Evolutionary conservation across 257 asterid genomes (phyloP), one percentile per base, ranked within the genome.

Genomic region (Linaria vulgaris): DNA sequence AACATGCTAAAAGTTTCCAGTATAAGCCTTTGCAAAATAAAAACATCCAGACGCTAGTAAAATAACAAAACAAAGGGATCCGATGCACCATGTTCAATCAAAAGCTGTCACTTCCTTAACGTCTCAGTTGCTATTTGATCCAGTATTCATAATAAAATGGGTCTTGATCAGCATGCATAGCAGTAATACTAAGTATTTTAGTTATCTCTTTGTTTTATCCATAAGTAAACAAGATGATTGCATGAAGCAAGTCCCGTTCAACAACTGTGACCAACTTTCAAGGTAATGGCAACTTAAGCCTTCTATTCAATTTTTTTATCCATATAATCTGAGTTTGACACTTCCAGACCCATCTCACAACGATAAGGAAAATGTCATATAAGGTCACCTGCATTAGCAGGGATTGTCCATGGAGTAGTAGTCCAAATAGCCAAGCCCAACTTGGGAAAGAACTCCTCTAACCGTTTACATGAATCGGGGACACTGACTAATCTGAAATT

Each of bases 351-450:
- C 59, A 34, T 46, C 21, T 21, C 17, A 21, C 14, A 24, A 31
- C 31, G 67, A 19, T 38, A 59, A 51, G 56, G 16, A 16, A 68
- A 69, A 45, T 12, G 19, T 23, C 45, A 46, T 74, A 46, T 74
- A 44, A 45, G 46, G 70, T 62, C 79, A 89, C 99, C 97, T 67
- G 95, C 97, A 80, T 92, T 92, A 61, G 99, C 96, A 41, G 99
- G 99, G 73, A 92, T 84, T 25, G 99, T 92, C 99, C 99, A 92
- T 14, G 99, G 99, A 55, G 99, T 92, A 44, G 97, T 92, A 63
- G 99, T 92, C 99, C 99, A 92, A 64, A 92, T 81, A 74, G 97
- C 94, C 80, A 92, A 74, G 68, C 82, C 72, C 84, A 92, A 64
- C 76, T 89, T 82, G 41, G 94, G 94, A n/a, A 73, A 67, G 70